These are phyloP conservation scores for Moricandia arvensis DNA, from an alignment of 345 rosid species.

Conservation along the genomic window DNA sequence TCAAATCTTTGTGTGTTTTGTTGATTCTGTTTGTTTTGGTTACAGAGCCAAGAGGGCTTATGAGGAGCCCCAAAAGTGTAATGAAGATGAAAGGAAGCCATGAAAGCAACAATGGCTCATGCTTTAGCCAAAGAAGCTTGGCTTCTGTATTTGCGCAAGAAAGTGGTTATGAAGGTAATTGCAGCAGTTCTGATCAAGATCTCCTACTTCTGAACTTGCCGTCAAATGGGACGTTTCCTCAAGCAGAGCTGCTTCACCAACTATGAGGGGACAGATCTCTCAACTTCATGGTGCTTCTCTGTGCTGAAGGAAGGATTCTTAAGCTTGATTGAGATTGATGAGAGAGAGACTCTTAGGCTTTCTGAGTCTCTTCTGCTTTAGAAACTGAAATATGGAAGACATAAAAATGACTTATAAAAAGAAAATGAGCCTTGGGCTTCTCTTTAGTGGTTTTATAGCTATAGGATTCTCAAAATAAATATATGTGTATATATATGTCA, in stretches of 20 bases:
- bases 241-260: not conserved
- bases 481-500: too few species aligned
- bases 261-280: conserved; percentile 8
- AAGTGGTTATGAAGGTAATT: conserved; percentile 46
- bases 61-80: conserved; percentile 71
- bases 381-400: not conserved
- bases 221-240: not conserved
- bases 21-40: conserved; percentile 16
- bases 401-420: not conserved
- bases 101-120: conserved; percentile 57
- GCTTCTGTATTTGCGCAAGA: conserved; percentile 62
- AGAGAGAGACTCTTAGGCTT: conserved; percentile 17
- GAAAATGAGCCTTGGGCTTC: conserved; percentile 9
- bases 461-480: too few species aligned
- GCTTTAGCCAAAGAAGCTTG: conserved; percentile 71
- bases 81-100: conserved; percentile 44
- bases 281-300: conserved; percentile 17
- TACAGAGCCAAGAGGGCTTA: conserved; percentile 54
- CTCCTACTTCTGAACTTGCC: not conserved
- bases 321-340: conserved; percentile 27
- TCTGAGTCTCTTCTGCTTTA: conserved; percentile 27
- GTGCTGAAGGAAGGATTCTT: not conserved
- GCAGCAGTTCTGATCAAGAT: not conserved
- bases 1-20: conserved; percentile 21
- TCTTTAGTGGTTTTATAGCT: not conserved